Evolutionary conservation across 371 early-diverging fungal genomes (phyloP).

Genomic region (Zychaea mexicana): DNA sequence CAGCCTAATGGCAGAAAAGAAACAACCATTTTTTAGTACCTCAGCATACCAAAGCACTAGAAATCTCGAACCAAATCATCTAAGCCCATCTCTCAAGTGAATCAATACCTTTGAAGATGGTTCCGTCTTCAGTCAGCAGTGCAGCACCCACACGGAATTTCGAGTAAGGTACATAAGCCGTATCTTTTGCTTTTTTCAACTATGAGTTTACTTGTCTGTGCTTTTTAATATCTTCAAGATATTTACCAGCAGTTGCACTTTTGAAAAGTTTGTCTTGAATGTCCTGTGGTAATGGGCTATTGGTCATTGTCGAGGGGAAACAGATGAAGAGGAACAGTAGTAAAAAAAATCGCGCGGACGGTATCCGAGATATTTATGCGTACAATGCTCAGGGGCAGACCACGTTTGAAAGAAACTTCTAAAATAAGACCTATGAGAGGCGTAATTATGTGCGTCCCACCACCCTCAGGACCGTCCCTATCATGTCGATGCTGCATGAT

Average conservation of each 20-base stretch:
- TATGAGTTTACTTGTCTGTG: neutral
- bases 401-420: neutral
- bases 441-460: too few species aligned
- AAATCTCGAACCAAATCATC: neutral
- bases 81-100: too few species aligned
- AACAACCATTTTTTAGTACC: too few species aligned
- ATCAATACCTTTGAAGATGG: constrained; percentile 57
- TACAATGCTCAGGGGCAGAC: neutral
- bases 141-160: constrained; percentile 87
- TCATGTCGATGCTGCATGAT: too few species aligned
- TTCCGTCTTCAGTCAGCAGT: constrained; percentile 64
- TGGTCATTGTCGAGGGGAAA: neutral
- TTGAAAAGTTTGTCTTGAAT: constrained; percentile 10
- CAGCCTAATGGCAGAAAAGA: constrained; percentile 50
- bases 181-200: constrained; percentile 45
- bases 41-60: too few species aligned
- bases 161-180: constrained; percentile 79
- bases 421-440: neutral
- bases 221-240: neutral
- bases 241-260: constrained; percentile 10
- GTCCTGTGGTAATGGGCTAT: constrained; percentile 1
- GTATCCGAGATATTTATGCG: too few species aligned
- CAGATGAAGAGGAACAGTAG: constrained; percentile 14
- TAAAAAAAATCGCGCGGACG: neutral
- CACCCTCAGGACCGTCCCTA: too few species aligned